These are phyloP conservation scores for Abrus pulchellus DNA, from an alignment of 306 rosid genomes.

Conservation along the genomic window DNA sequence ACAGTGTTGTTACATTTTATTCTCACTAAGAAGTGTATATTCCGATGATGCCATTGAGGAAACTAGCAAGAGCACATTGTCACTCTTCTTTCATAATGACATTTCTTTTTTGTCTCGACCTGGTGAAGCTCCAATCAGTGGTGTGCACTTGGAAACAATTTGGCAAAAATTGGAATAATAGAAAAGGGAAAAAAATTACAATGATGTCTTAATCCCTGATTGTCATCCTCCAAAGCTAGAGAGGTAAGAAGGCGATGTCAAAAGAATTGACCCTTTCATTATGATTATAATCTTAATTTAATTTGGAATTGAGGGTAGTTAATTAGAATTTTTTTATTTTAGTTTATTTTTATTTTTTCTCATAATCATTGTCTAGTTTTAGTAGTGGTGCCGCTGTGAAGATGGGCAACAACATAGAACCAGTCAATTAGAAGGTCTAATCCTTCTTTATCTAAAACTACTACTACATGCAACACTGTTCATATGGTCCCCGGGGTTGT, in stretches of 20 bases:
- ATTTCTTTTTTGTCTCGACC: constrained; percentile 47
- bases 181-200: not conserved
- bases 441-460: constrained; percentile 10
- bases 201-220: constrained; percentile 23
- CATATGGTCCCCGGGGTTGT: constrained; percentile 59
- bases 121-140: constrained; percentile 40
- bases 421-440: constrained; percentile 40
- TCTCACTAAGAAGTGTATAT: constrained; percentile 14
- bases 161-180: constrained; percentile 32
- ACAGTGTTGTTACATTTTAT: constrained; percentile 2
- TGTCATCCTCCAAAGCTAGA: constrained; percentile 15
- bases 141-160: constrained; percentile 1
- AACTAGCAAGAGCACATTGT: constrained; percentile 38
- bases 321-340: not conserved
- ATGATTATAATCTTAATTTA: constrained; percentile 33
- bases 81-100: constrained; percentile 41
- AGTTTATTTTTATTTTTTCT: not conserved
- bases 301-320: not conserved
- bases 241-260: constrained; percentile 12
- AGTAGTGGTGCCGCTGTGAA: constrained; percentile 3
- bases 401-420: constrained; percentile 34
- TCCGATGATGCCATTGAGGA: constrained; percentile 40
- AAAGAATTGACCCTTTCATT: constrained; percentile 33
- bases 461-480: constrained; percentile 42
- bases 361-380: constrained; percentile 11